phyloP scores from a whole-genome alignment of 2,329 filamentous ascomycete genomes.

The Sclerotinia trifoliorum region DNA sequence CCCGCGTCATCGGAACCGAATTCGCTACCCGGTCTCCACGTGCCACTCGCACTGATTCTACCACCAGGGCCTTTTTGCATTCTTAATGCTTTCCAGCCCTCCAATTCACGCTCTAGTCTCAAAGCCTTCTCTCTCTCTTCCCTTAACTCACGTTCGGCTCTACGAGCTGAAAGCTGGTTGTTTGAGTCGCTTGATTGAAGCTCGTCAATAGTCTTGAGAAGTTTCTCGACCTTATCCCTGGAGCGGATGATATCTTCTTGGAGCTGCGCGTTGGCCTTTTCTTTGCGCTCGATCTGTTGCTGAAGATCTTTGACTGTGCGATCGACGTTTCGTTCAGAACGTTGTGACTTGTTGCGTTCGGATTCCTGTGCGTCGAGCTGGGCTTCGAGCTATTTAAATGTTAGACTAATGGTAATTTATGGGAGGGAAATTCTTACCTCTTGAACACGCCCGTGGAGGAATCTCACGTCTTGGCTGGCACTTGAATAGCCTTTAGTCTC shows the following conservation, averaged over 20 bases:
- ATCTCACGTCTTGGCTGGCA: constrained; percentile 91
- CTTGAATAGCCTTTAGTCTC: constrained; percentile 97
- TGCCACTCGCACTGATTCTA: constrained; percentile 30
- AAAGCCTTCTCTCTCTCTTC: constrained; percentile 83
- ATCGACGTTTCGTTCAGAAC: constrained; percentile 88
- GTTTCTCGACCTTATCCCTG: constrained; percentile 86
- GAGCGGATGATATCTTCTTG: constrained; percentile 80
- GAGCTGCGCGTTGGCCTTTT: constrained; percentile 79
- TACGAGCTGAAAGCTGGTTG: constrained; percentile 75
- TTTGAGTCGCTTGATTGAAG: constrained; percentile 83
- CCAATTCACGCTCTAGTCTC: constrained; percentile 82
- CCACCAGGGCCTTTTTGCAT: constrained; percentile 52
- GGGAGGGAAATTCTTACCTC: constrained; percentile 62
- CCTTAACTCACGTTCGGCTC: constrained; percentile 84
- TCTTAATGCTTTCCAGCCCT: constrained; percentile 72
- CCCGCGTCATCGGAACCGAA: constrained; percentile 41
- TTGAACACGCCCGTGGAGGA: constrained; percentile 89
- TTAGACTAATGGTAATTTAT: constrained; percentile 24
- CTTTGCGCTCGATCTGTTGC: constrained; percentile 85
- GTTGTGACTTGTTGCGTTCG: constrained; percentile 75
- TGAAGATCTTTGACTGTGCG: constrained; percentile 92
- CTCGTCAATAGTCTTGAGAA: constrained; percentile 89
- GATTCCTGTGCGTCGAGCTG: constrained; percentile 82
- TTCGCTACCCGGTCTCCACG: constrained; percentile 34
- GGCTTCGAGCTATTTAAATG: constrained; percentile 69